Conservation (phyloP, 371 early-diverging fungal species). For the Quaeritorhiza haematococci region DNA sequence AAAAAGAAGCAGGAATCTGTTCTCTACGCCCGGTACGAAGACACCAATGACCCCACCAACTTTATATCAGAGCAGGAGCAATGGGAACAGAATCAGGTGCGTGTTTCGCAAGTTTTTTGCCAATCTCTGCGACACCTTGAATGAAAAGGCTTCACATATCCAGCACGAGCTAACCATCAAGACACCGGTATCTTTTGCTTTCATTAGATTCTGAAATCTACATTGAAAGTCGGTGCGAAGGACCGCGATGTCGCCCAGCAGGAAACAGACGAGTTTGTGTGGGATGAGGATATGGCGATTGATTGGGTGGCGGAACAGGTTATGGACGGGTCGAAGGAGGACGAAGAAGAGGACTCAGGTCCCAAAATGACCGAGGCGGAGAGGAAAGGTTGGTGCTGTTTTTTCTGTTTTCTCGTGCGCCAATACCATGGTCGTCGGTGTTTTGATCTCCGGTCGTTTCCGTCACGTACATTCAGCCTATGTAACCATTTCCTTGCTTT, state of each 20-base stretch:
- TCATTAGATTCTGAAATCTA: constrained; percentile 29
- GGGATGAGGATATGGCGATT: constrained; percentile 88
- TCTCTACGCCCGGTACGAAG: constrained; percentile 84
- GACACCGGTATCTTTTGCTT: no score
- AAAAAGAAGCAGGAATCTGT: constrained; percentile 84
- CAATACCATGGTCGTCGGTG: not conserved
- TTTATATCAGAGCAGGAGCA: constrained; percentile 89
- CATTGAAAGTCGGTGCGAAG: constrained; percentile 24
- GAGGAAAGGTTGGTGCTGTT: constrained; percentile 28
- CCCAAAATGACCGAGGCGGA: constrained; percentile 57
- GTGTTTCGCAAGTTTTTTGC: not conserved
- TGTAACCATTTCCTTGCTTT: no score
- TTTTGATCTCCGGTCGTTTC: no score
- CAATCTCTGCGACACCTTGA: no score
- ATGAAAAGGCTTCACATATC: no score
- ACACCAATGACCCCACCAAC: constrained; percentile 52
- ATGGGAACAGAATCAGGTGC: constrained; percentile 73
- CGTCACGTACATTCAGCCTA: no score
- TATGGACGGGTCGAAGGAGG: constrained; percentile 44
- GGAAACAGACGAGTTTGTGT: constrained; percentile 79
- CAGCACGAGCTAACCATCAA: no score
- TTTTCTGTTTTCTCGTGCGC: not conserved
- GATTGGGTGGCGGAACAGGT: constrained; percentile 82
- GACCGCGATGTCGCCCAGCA: constrained; percentile 12
- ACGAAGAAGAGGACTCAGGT: constrained; percentile 53